phyloP scores from a whole-genome alignment of 139 green algal species.

The Asterochloris erici region DNA sequence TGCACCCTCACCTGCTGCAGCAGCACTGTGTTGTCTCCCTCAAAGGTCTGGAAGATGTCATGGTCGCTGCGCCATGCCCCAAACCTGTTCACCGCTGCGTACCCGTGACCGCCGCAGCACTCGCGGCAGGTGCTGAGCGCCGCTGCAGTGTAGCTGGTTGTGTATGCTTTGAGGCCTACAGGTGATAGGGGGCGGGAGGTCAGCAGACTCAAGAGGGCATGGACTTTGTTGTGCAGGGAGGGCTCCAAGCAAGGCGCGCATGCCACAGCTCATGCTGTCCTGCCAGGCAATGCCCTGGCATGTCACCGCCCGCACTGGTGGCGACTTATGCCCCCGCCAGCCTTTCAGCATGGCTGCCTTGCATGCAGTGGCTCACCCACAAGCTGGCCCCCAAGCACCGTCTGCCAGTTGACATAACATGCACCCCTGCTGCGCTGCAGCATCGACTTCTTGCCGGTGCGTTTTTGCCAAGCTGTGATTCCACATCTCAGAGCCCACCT shows the following conservation, averaged over 20 bases:
- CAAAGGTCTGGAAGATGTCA: constrained; percentile 80
- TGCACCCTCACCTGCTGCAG: constrained; percentile 64
- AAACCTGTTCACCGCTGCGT: constrained; percentile 76
- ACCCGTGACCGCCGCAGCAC: constrained; percentile 76
- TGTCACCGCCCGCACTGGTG: too few relatives aligned
- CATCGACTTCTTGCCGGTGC: background rate
- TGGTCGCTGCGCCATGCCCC: constrained; percentile 74
- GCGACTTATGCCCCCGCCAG: too few relatives aligned
- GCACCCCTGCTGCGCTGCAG: background rate
- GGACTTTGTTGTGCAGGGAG: too few relatives aligned
- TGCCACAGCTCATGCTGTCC: too few relatives aligned
- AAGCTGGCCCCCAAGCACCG: background rate
- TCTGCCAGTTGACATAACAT: background rate
- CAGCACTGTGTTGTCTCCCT: constrained; percentile 84
- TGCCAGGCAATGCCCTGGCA: too few relatives aligned
- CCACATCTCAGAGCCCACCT: background rate
- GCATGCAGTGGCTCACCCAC: too few relatives aligned
- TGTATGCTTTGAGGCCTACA: constrained; percentile 59
- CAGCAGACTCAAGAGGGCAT: background rate
- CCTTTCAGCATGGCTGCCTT: too few relatives aligned
- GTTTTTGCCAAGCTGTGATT: too few relatives aligned
- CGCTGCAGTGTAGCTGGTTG: constrained; percentile 49
- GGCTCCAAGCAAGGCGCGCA: too few relatives aligned
- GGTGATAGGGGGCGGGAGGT: background rate
- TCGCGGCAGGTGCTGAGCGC: constrained; percentile 69